phyloP scores from a whole-genome alignment of 78 protist species.

The Pigoraptor vietnamica region DNA sequence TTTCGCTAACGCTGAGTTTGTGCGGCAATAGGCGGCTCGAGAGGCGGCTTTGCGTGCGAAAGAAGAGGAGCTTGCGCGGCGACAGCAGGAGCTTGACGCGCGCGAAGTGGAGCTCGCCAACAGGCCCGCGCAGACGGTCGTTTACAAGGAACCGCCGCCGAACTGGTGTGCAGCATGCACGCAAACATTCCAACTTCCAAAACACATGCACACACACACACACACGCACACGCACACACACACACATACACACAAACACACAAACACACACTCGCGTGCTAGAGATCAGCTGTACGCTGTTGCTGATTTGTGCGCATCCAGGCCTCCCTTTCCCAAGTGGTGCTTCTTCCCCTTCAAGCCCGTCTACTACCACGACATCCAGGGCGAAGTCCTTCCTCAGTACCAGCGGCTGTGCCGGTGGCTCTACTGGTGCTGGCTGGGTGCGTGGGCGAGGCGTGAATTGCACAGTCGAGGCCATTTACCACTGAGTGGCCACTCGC shows the following conservation, averaged over 20 bases:
- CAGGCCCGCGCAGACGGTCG: neutral
- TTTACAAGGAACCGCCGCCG: neutral
- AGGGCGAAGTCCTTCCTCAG: neutral
- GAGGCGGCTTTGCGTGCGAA: neutral
- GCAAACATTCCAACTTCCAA: too few relatives aligned
- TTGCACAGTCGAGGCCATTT: too few relatives aligned
- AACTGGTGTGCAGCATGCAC: neutral
- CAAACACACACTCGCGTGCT: too few relatives aligned
- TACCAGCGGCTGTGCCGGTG: neutral
- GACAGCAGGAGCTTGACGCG: neutral
- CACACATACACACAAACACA: too few relatives aligned
- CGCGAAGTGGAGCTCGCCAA: neutral
- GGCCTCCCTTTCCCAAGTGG: neutral
- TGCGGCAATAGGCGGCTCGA: neutral
- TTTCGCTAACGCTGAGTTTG: neutral
- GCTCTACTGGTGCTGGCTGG: neutral
- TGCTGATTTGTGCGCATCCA: neutral
- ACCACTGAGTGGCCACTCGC: too few relatives aligned
- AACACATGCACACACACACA: neutral
- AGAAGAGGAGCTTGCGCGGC: neutral
- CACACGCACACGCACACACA: neutral
- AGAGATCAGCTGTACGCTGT: too few relatives aligned
- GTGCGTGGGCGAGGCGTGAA: neutral
- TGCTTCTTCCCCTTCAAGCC: slow-evolving; percentile 2
- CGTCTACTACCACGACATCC: neutral